Conservation (phyloP, 805 yeast genomes). For the Dipodascus geniculatus region DNA sequence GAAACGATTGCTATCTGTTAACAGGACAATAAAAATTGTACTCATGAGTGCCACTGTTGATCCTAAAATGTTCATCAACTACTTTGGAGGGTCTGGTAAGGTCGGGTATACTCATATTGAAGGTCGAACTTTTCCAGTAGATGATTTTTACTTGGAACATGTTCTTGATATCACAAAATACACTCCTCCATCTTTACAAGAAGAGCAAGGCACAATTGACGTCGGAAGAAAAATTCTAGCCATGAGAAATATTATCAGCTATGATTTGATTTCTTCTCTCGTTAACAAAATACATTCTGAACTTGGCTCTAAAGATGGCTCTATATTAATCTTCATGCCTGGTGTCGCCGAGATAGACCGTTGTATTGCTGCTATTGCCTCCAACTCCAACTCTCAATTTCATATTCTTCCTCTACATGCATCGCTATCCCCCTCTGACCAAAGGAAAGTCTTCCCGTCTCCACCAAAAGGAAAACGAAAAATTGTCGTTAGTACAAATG, state of each 20-base stretch:
- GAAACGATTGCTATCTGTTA: constrained; percentile 39
- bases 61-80: constrained; percentile 49
- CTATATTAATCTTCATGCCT: constrained; percentile 76
- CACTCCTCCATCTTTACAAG: constrained; percentile 17
- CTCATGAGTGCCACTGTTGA: constrained; percentile 94
- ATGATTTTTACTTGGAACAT: constrained; percentile 61
- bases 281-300: constrained; percentile 41
- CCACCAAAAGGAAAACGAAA: constrained; percentile 52
- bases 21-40: constrained; percentile 48
- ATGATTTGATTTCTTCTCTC: constrained; percentile 52
- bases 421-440: constrained; percentile 73
- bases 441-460: constrained; percentile 54
- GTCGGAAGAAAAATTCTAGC: constrained; percentile 22
- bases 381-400: constrained; percentile 25
- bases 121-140: constrained; percentile 89
- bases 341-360: constrained; percentile 81
- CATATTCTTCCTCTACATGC: constrained; percentile 75
- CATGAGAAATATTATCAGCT: constrained; percentile 42
- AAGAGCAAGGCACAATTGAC: constrained; percentile 14
- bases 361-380: constrained; percentile 31
- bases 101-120: constrained; percentile 69
- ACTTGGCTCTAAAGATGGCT: constrained; percentile 43
- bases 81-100: constrained; percentile 35
- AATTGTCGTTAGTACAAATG: constrained; percentile 80
- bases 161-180: constrained; percentile 49